These are phyloP conservation scores for Drechslerella coelobrocha DNA, from an alignment of 2,329 filamentous ascomycete genomes.

Conservation along the genomic window DNA sequence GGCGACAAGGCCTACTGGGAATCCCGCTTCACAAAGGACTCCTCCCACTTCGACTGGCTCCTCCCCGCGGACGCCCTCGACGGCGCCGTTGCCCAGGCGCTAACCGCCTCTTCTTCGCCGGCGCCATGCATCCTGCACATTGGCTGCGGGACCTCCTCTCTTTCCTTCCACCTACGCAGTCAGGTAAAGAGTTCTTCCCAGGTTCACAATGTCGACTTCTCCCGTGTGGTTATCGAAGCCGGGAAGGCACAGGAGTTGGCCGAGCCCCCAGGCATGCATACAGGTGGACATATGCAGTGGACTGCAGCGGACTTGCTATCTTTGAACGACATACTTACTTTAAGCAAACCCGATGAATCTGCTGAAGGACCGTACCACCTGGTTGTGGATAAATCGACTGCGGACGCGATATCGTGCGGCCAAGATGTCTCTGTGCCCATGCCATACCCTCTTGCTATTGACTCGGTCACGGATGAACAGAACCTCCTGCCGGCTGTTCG, in stretches of 20 bases:
- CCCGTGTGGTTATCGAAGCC: constrained; percentile 9
- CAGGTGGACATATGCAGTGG: constrained; percentile 21
- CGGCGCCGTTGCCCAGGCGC: constrained; percentile 4
- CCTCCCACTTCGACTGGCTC: constrained; percentile 35
- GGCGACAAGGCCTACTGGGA: constrained; percentile 41
- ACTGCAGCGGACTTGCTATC: constrained; percentile 18
- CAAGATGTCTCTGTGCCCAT: constrained; percentile 16
- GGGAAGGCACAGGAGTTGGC: constrained; percentile 2
- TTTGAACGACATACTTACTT: constrained; percentile 8
- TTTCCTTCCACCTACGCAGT: constrained; percentile 24
- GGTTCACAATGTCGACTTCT: constrained; percentile 35
- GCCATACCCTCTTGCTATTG: constrained; percentile 15
- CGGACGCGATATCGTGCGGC: constrained; percentile 38
- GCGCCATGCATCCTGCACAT: constrained; percentile 28
- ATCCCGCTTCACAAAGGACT: constrained; percentile 24
- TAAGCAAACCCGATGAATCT: background rate
- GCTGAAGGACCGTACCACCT: background rate
- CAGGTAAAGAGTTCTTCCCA: background rate
- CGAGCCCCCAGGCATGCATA: background rate
- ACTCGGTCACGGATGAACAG: background rate
- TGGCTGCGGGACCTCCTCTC: constrained; percentile 36
- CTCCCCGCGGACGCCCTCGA: constrained; percentile 17
- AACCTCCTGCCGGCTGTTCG: background rate
- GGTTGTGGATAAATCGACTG: constrained; percentile 35
- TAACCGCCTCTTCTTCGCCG: background rate